A percentile compares a stretch with the other conserved stretches of the same genome.
Evolutionary conservation across 805 yeast species (phyloP).

Genomic region (Jamesozyma spencerorum): DNA sequence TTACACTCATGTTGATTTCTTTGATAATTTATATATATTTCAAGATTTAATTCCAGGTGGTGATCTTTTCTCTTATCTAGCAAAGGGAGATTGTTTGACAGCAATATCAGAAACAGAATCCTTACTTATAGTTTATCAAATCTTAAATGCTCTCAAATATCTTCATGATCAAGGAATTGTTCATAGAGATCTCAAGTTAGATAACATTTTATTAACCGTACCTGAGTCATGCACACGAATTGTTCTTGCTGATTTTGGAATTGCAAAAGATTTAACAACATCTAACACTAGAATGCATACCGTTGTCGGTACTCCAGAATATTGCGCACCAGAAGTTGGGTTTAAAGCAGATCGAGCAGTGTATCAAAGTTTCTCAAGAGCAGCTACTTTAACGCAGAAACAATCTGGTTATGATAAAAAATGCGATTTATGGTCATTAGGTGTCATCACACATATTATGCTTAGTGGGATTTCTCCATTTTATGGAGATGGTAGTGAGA

Average conservation of each 20-base stretch:
- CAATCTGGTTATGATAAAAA: slow-evolving; percentile 41
- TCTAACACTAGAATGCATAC: slow-evolving; percentile 36
- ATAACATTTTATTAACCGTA: slow-evolving; percentile 48
- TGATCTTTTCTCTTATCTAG: slow-evolving; percentile 48
- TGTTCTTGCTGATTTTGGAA: slow-evolving; percentile 63
- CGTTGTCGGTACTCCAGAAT: slow-evolving; percentile 57
- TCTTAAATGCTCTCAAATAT: slow-evolving; percentile 46
- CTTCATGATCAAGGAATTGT: slow-evolving; percentile 47
- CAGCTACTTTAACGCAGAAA: slow-evolving; percentile 19
- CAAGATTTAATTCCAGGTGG: slow-evolving; percentile 49
- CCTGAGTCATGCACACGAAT: slow-evolving; percentile 46
- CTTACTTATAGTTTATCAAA: slow-evolving; percentile 45
- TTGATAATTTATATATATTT: slow-evolving; percentile 34
- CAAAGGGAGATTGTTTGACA: slow-evolving; percentile 32
- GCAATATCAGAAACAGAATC: slow-evolving; percentile 48
- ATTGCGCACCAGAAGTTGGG: slow-evolving; percentile 65
- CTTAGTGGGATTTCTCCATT: slow-evolving; percentile 60
- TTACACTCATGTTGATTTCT: slow-evolving; percentile 25
- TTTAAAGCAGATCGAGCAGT: slow-evolving; percentile 30
- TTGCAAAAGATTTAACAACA: slow-evolving; percentile 32
- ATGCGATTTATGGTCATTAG: slow-evolving; percentile 66
- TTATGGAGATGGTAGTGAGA: slow-evolving; percentile 38
- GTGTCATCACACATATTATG: slow-evolving; percentile 49
- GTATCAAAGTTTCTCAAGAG: slow-evolving; percentile 20
- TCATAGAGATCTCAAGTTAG: slow-evolving; percentile 60